These are phyloP conservation scores for Penicillium frequentans DNA, from an alignment of 2,329 filamentous ascomycete species.

Conservation along the genomic window DNA sequence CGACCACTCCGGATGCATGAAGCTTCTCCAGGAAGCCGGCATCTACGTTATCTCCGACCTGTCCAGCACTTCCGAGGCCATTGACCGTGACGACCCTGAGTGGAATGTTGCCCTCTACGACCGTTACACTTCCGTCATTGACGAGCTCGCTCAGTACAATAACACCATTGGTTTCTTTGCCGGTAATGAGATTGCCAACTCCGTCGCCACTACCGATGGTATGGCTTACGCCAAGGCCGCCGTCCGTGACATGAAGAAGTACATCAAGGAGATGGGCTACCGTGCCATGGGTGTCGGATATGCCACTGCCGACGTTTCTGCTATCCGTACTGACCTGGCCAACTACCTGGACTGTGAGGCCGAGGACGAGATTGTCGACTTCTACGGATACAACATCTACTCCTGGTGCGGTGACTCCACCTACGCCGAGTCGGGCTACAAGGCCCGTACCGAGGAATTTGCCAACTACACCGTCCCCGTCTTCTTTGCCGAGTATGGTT, in stretches of 20 bases:
- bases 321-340: conserved; percentile 77
- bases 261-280: conserved; percentile 76
- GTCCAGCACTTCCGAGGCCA: conserved; percentile 73
- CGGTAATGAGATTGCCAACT: conserved; percentile 92
- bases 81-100: conserved; percentile 73
- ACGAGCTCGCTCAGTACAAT: conserved; percentile 73
- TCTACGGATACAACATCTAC: conserved; percentile 99
- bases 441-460: conserved; percentile 79
- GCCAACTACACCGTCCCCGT: conserved; percentile 81
- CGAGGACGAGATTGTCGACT: conserved; percentile 71
- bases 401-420: conserved; percentile 89
- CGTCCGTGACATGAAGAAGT: conserved; percentile 87
- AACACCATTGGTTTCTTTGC: conserved; percentile 96
- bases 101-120: conserved; percentile 76
- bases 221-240: conserved; percentile 95
- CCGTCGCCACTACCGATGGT: conserved; percentile 77
- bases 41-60: conserved; percentile 95
- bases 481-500: conserved; percentile 97
- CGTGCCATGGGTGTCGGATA: conserved; percentile 85
- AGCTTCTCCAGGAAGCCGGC: conserved; percentile 71
- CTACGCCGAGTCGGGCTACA: conserved; percentile 74
- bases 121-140: conserved; percentile 79
- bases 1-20: conserved; percentile 82
- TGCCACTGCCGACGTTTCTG: conserved; percentile 84
- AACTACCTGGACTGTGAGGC: conserved; percentile 88